Evolutionary conservation across 2,329 filamentous ascomycete species (phyloP), one percentile per base, ranked within the genome.

Genomic region (Juglanconis juglandina): DNA sequence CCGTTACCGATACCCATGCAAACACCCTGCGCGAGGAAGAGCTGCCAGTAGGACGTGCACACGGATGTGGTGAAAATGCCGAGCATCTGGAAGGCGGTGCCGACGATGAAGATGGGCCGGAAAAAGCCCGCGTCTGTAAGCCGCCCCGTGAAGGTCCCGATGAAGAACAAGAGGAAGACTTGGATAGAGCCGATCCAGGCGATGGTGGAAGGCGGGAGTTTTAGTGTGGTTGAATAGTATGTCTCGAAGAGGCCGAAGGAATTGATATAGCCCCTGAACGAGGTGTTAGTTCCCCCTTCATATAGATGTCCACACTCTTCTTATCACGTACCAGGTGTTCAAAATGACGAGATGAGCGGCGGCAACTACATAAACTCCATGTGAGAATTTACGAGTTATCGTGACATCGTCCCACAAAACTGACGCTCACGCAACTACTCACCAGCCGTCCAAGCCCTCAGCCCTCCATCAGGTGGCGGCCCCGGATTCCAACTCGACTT

Each of bases 1-100:
- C 87, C 87, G 59, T 82, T 82, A 1, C 84, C 87, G 0, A 87
- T 55, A 1, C 84, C 84, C 63, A 81, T 73, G 57, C 79, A 79
- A 9, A 85, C 61, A 3, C 85, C 84, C 67, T 86, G 84, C 0
- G 80, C 72, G 1, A 86, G 71, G 24, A 87, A 68, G 1, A 85
- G 68, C 58, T 87, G 83, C 78, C 79, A 85, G 73, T 85, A 86
- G 44, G 73, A 63, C 0, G 73, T 76, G 32, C 74, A 74, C 9
- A 71, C 69, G 0, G 79, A 76, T 0, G 79, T 77, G 1, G 71
- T 69, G 67, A 87, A 80, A 63, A 82, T 71, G 55, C 80, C 81
- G 4, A 79, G 58, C 6, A 77, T 63, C 49, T 79, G 73, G 51
- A 84, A 72, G 3, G 68, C 59, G 7, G 72, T 72, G 17, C 81